These are phyloP conservation scores for Fusarium floridanum DNA, from an alignment of 2,329 filamentous ascomycete species.

Conservation along the genomic window DNA sequence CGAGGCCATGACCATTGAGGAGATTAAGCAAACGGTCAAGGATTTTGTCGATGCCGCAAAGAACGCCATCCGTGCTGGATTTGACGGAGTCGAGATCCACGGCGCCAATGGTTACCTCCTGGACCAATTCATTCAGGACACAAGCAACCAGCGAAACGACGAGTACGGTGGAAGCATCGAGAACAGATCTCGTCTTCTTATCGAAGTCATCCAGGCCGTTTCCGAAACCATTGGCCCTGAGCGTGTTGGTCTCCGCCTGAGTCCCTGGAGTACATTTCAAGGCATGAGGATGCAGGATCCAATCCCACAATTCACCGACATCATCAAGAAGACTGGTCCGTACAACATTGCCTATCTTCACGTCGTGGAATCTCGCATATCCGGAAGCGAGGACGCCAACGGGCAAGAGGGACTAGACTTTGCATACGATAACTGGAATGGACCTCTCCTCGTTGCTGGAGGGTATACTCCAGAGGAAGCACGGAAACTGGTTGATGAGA, in stretches of 20 bases:
- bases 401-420: slow-evolving; percentile 51
- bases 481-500: slow-evolving; percentile 45
- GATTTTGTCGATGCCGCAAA: slow-evolving; percentile 67
- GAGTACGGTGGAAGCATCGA: slow-evolving; percentile 65
- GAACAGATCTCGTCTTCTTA: slow-evolving; percentile 65
- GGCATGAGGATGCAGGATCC: slow-evolving; percentile 74
- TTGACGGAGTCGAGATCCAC: slow-evolving; percentile 76
- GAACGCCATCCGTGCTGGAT: slow-evolving; percentile 72
- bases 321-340: slow-evolving; percentile 63
- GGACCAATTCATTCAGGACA: slow-evolving; percentile 69
- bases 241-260: slow-evolving; percentile 68
- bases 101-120: slow-evolving; percentile 72
- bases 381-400: slow-evolving; percentile 57
- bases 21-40: slow-evolving; percentile 72
- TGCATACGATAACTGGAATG: slow-evolving; percentile 50
- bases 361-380: slow-evolving; percentile 69
- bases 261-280: slow-evolving; percentile 72
- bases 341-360: slow-evolving; percentile 72
- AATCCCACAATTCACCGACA: slow-evolving; percentile 71
- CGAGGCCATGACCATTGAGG: slow-evolving; percentile 71
- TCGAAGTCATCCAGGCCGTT: slow-evolving; percentile 61
- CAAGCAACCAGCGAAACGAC: slow-evolving; percentile 64
- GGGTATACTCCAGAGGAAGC: slow-evolving; percentile 48
- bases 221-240: slow-evolving; percentile 62
- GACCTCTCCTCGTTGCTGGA: slow-evolving; percentile 51